Percentiles rank a stretch among this genome's conserved stretches.
Conservation (phyloP, 495 filamentous ascomycete genomes). For the Hypomontagnella monticulosa region DNA sequence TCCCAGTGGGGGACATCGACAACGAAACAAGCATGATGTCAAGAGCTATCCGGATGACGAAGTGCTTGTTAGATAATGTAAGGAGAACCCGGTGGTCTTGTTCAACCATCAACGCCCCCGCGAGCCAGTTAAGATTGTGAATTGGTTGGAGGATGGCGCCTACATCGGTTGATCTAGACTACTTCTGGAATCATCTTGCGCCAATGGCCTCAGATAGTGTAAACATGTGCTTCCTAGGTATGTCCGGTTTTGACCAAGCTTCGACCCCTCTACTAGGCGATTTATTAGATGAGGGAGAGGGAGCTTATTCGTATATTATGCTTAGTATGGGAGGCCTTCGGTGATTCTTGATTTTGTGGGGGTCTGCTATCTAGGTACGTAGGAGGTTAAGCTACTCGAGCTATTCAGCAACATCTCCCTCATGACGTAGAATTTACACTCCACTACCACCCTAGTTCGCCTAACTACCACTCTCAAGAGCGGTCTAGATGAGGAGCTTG, state of each 20-base stretch:
- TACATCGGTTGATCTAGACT: background rate
- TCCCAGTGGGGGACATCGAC: slow-evolving; percentile 7
- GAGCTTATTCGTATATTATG: background rate
- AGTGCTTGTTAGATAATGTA: background rate
- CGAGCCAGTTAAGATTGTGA: background rate
- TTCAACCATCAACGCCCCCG: background rate
- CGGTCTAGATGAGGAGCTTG: background rate
- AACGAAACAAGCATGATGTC: slow-evolving; percentile 34
- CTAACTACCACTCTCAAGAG: background rate
- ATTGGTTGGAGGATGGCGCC: background rate
- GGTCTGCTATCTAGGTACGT: no score
- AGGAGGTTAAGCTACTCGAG: no score
- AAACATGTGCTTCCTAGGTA: slow-evolving; percentile 20
- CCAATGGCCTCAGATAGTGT: slow-evolving; percentile 24
- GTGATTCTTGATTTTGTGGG: no score
- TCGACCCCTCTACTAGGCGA: background rate
- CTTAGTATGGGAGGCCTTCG: background rate
- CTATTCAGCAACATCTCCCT: no score
- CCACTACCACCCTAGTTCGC: no score
- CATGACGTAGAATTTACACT: no score
- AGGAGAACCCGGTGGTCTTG: background rate
- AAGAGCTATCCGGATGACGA: slow-evolving; percentile 29
- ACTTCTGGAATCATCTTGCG: slow-evolving; percentile 8
- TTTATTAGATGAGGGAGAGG: background rate
- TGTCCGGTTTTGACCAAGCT: background rate